phyloP scores from a whole-genome alignment of 2,329 filamentous ascomycete species.

The Epicoccum nigrum region DNA sequence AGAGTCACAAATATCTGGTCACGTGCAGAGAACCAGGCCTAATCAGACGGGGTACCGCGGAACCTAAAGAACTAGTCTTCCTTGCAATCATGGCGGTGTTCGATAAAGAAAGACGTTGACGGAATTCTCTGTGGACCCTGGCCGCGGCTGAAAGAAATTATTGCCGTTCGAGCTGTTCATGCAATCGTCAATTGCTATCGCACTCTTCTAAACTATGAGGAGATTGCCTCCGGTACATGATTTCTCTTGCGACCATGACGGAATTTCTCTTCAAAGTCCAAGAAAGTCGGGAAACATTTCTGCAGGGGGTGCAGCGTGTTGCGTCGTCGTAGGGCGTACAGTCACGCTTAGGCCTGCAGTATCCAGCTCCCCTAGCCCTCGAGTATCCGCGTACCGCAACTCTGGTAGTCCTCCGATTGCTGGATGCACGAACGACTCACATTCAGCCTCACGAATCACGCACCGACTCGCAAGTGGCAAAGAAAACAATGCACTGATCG shows the following conservation, averaged over 20 bases:
- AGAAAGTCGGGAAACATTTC: constrained; percentile 4
- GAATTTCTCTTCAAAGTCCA: constrained; percentile 8
- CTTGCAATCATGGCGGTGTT: constrained; percentile 18
- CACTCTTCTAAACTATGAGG: background rate
- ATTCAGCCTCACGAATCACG: constrained; percentile 19
- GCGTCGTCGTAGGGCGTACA: constrained; percentile 27
- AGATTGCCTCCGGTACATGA: background rate
- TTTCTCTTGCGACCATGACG: background rate
- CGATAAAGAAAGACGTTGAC: constrained; percentile 22
- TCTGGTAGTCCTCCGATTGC: constrained; percentile 21
- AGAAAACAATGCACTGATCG: background rate
- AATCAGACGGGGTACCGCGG: constrained; percentile 17
- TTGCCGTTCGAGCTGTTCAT: constrained; percentile 5
- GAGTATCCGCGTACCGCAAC: constrained; percentile 28
- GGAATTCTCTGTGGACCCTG: constrained; percentile 12
- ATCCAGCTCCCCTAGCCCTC: constrained; percentile 9
- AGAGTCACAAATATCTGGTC: constrained; percentile 39
- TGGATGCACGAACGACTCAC: constrained; percentile 15
- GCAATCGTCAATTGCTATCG: background rate
- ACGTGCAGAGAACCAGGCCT: constrained; percentile 23
- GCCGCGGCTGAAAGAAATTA: constrained; percentile 8
- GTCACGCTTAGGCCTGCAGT: constrained; percentile 13
- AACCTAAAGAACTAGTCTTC: constrained; percentile 18
- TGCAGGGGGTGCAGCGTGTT: constrained; percentile 8
- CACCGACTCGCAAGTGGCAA: constrained; percentile 9